phyloP scores from a whole-genome alignment of 805 yeast species.

The Metschnikowia continentalis region DNA sequence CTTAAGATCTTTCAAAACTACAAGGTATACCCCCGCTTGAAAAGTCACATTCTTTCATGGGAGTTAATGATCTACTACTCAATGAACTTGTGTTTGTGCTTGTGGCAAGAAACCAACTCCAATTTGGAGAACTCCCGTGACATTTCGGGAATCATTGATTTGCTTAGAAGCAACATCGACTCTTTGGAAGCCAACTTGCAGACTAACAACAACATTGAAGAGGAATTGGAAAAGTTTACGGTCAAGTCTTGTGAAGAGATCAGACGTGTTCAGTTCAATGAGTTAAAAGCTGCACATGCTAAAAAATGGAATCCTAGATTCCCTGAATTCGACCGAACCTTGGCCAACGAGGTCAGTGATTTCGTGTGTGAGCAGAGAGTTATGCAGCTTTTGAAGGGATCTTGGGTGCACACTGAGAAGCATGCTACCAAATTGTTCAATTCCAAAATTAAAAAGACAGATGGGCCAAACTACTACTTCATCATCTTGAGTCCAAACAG shows the following conservation, averaged over 20 bases:
- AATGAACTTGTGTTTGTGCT: constrained; percentile 52
- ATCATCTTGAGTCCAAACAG: constrained; percentile 66
- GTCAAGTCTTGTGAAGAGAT: constrained; percentile 43
- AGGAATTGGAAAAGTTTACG: constrained; percentile 41
- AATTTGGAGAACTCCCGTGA: constrained; percentile 41
- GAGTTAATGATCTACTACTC: constrained; percentile 53
- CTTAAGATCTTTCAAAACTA: constrained; percentile 28
- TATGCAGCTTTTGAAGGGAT: constrained; percentile 65
- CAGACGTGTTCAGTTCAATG: constrained; percentile 50
- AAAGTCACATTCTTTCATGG: constrained; percentile 43
- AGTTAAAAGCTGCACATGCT: constrained; percentile 34
- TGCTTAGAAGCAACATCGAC: constrained; percentile 35
- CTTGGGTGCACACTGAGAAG: constrained; percentile 71
- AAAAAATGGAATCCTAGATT: constrained; percentile 45
- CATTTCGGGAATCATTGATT: constrained; percentile 44
- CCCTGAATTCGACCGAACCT: constrained; percentile 44
- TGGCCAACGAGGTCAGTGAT: constrained; percentile 56
- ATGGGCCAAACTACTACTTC: constrained; percentile 43
- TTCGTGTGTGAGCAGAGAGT: constrained; percentile 76
- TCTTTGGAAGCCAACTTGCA: constrained; percentile 26
- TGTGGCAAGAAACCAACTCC: constrained; percentile 66
- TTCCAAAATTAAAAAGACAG: constrained; percentile 16
- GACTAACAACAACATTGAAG: constrained; percentile 33
- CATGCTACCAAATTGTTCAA: constrained; percentile 37
- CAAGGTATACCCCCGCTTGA: constrained; percentile 34